These are phyloP conservation scores for Sporothrix protearum DNA, from an alignment of 2,329 filamentous ascomycete genomes.

Conservation along the genomic window DNA sequence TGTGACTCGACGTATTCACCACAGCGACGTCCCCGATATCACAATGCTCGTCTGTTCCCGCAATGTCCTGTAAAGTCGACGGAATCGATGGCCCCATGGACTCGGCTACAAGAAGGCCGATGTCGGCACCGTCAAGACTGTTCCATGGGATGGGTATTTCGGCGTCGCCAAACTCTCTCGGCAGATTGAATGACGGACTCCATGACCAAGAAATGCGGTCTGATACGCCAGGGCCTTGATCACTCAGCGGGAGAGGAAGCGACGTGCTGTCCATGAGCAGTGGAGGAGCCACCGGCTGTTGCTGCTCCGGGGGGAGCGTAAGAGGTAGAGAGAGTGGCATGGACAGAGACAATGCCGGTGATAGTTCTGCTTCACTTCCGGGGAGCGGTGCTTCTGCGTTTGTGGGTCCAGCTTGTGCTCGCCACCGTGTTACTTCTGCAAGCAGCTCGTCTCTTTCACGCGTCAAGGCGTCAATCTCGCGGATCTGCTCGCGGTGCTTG, in stretches of 20 bases:
- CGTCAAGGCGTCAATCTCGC: background rate
- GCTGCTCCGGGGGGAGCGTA: background rate
- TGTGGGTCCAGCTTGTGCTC: background rate
- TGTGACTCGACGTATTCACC: background rate
- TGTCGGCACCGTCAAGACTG: background rate
- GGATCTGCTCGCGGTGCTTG: constrained; percentile 17
- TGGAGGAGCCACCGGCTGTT: background rate
- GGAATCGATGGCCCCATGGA: background rate
- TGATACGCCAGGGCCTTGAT: background rate
- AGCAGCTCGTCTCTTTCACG: constrained; percentile 19
- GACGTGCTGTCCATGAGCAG: too few species aligned
- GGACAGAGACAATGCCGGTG: background rate
- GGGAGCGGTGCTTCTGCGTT: background rate
- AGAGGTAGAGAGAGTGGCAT: background rate
- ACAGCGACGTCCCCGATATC: background rate
- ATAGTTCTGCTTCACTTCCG: background rate
- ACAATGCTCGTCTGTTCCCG: background rate
- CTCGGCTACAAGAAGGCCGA: background rate
- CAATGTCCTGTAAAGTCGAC: background rate
- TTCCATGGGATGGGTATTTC: background rate
- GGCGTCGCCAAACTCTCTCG: background rate
- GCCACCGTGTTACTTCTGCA: constrained; percentile 18
- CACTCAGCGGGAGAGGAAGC: background rate
- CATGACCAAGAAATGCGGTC: background rate
- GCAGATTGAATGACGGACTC: background rate